Evolutionary conservation across 352 stramenopile species (phyloP).

Genomic region (Phytophthora macrochlamydospora): DNA sequence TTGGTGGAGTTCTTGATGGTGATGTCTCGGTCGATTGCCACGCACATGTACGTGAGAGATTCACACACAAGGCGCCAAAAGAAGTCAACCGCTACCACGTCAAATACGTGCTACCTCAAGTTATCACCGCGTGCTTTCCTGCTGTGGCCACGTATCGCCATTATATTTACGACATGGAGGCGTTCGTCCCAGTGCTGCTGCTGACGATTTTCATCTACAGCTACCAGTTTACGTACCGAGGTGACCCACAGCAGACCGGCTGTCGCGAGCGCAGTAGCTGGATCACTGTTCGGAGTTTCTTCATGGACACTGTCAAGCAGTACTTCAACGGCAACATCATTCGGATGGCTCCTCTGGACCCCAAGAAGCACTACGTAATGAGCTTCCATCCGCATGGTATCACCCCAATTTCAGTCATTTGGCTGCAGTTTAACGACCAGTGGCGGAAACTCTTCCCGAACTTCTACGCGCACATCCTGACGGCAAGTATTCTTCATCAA

Average conservation of each 20-base stretch:
- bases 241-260: constrained; percentile 55
- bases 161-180: constrained; percentile 45
- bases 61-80: constrained; percentile 49
- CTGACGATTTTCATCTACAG: constrained; percentile 51
- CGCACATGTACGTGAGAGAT: constrained; percentile 64
- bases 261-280: constrained; percentile 42
- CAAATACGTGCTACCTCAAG: constrained; percentile 62
- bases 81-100: constrained; percentile 53
- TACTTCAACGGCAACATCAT: constrained; percentile 72
- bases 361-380: constrained; percentile 63
- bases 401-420: constrained; percentile 65
- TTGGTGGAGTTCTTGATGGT: constrained; percentile 64
- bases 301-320: constrained; percentile 53
- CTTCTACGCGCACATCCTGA: constrained; percentile 60
- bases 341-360: constrained; percentile 51
- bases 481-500: constrained; percentile 68
- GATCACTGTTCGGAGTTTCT: constrained; percentile 31
- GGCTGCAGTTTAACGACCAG: constrained; percentile 65
- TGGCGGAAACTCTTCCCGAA: constrained; percentile 64
- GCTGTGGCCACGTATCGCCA: constrained; percentile 47
- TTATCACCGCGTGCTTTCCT: constrained; percentile 46
- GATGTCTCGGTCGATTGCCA: constrained; percentile 57
- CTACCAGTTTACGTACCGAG: constrained; percentile 62
- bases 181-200: constrained; percentile 34
- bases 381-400: constrained; percentile 79